phyloP scores from a whole-genome alignment of 495 filamentous ascomycete species.

The Xylaria scruposa region DNA sequence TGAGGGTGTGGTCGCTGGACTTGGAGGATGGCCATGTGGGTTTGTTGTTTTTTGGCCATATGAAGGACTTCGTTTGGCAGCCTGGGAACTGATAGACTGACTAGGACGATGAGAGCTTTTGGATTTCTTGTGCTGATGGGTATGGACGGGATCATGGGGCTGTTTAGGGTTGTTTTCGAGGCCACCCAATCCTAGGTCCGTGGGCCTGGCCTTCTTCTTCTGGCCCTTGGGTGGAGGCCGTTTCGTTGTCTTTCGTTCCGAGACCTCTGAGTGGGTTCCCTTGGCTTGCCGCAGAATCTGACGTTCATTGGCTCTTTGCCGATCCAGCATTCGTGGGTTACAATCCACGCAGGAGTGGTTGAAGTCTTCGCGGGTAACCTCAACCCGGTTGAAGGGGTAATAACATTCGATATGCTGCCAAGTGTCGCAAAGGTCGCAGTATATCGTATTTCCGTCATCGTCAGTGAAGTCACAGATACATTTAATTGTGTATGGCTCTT shows the following conservation, averaged over 20 bases:
- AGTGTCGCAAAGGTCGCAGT: conserved; percentile 92
- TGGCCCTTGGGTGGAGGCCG: conserved; percentile 72
- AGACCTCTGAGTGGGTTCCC: conserved; percentile 60
- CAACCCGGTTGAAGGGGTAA: conserved; percentile 71
- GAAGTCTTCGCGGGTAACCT: conserved; percentile 71
- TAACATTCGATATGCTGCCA: conserved; percentile 99
- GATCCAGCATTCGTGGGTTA: conserved; percentile 74
- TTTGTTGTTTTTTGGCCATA: conserved; percentile 48
- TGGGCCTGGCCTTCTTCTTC: conserved; percentile 72
- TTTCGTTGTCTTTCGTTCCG: conserved; percentile 67
- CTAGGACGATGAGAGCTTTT: conserved; percentile 78
- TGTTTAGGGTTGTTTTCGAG: conserved; percentile 46
- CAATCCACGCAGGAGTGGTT: conserved; percentile 88
- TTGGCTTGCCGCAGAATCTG: conserved; percentile 51
- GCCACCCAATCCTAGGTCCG: conserved; percentile 52
- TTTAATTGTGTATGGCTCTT: conserved; percentile 95
- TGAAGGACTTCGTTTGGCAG: conserved; percentile 61
- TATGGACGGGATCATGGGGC: conserved; percentile 45
- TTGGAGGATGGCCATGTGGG: conserved; percentile 56
- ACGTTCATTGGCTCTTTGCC: conserved; percentile 72
- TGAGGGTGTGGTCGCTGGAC: conserved; percentile 62
- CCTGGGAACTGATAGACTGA: conserved; percentile 69
- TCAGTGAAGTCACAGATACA: conserved; percentile 92
- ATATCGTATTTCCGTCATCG: conserved; percentile 97
- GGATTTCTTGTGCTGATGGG: conserved; percentile 64